Evolutionary conservation across 768 basidiomycete species (phyloP).

Genomic region (Grammothele lineata): DNA sequence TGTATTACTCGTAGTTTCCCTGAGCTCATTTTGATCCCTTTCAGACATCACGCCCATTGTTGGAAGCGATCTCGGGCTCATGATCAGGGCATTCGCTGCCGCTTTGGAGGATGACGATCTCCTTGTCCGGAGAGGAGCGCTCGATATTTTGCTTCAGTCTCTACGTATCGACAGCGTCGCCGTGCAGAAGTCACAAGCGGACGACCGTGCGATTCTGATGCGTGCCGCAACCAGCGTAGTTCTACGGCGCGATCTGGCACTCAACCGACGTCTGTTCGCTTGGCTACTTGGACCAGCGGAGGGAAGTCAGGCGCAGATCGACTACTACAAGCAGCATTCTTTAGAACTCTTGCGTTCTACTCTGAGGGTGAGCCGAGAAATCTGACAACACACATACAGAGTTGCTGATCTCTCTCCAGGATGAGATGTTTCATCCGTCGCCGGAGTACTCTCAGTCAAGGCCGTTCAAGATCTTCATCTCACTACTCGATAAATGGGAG

Average conservation of each 20-base stretch:
- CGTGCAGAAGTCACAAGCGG: constrained; percentile 60
- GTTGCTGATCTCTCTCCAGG: constrained; percentile 34
- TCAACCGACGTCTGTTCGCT: constrained; percentile 88
- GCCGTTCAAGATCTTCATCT: constrained; percentile 95
- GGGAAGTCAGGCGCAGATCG: constrained; percentile 66
- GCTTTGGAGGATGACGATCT: constrained; percentile 92
- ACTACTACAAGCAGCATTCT: constrained; percentile 63
- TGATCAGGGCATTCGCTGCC: constrained; percentile 90
- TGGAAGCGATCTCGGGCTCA: constrained; percentile 85
- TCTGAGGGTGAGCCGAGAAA: constrained; percentile 46
- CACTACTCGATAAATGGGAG: constrained; percentile 95
- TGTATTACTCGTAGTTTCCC: neutral
- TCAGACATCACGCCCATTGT: constrained; percentile 66
- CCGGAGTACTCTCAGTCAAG: constrained; percentile 73
- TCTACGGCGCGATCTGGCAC: constrained; percentile 84
- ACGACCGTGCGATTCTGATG: constrained; percentile 82
- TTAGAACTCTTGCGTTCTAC: constrained; percentile 70
- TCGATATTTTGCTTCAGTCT: constrained; percentile 81
- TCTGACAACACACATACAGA: neutral
- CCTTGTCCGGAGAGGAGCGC: constrained; percentile 78
- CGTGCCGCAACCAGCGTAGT: constrained; percentile 85
- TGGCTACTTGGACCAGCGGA: constrained; percentile 91
- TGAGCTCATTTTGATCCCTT: constrained; percentile 3
- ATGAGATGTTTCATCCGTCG: constrained; percentile 72
- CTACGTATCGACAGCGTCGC: constrained; percentile 70